These are phyloP conservation scores for Rubia peregrina DNA, from an alignment of 305 asterid species.

Conservation along the genomic window DNA sequence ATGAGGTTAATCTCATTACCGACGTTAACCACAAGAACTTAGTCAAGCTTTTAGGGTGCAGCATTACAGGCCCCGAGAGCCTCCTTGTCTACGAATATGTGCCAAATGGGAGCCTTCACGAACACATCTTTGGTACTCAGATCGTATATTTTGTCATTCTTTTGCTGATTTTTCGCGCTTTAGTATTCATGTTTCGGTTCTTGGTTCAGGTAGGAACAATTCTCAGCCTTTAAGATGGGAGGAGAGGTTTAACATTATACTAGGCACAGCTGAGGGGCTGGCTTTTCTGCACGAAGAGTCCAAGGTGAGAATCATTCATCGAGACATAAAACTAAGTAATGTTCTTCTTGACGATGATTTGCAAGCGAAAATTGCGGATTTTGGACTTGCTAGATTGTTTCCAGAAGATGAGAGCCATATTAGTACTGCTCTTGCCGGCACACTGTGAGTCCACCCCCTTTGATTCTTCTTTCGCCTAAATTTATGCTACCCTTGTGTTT, in stretches of 20 bases:
- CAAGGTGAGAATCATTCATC: constrained; percentile 42
- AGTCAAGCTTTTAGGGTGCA: constrained; percentile 59
- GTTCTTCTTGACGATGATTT: constrained; percentile 49
- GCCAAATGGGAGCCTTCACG: constrained; percentile 57
- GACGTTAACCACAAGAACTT: constrained; percentile 47
- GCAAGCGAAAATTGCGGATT: constrained; percentile 60
- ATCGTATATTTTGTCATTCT: neutral
- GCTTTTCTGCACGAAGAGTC: constrained; percentile 56
- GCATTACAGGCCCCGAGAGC: constrained; percentile 73
- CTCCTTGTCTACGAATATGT: constrained; percentile 57
- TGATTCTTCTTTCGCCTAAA: neutral
- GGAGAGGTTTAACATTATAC: constrained; percentile 33
- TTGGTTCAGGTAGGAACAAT: constrained; percentile 36
- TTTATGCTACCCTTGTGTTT: neutral
- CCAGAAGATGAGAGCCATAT: constrained; percentile 49
- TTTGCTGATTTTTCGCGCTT: neutral
- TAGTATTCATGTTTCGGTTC: neutral
- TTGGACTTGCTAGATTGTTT: constrained; percentile 56
- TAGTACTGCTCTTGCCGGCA: constrained; percentile 63
- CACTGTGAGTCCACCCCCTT: constrained; percentile 39
- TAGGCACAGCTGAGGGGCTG: constrained; percentile 57
- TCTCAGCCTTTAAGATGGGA: constrained; percentile 36
- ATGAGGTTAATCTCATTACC: constrained; percentile 61
- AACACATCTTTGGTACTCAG: constrained; percentile 37
- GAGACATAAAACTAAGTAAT: constrained; percentile 60